phyloP scores from a whole-genome alignment of 2,329 filamentous ascomycete species.

The Celoporthe dispersa region DNA sequence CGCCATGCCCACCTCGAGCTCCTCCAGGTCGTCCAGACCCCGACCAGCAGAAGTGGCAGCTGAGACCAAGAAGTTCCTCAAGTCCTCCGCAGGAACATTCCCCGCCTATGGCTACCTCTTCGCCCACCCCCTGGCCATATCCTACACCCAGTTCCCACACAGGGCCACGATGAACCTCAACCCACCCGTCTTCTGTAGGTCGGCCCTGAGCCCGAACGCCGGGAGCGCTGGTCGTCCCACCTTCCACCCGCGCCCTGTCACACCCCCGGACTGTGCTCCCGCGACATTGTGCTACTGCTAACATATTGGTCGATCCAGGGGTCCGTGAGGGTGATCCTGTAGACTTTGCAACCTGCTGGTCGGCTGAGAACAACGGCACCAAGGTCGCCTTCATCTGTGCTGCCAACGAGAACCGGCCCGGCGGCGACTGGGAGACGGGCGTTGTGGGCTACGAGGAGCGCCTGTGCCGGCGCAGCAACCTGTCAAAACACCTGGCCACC shows the following conservation, averaged over 20 bases:
- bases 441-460: constrained; percentile 71
- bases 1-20: constrained; percentile 52
- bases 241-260: constrained; percentile 6
- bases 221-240: constrained; percentile 4
- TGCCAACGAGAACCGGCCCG: constrained; percentile 76
- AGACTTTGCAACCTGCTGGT: constrained; percentile 63
- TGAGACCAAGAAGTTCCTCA: constrained; percentile 71
- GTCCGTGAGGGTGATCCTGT: constrained; percentile 64
- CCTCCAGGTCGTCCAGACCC: constrained; percentile 52
- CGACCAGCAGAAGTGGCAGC: constrained; percentile 73
- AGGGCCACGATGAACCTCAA: constrained; percentile 42
- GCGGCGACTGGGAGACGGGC: constrained; percentile 77
- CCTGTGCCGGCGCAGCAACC: constrained; percentile 74
- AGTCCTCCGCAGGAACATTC: constrained; percentile 58
- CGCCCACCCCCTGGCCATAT: constrained; percentile 48
- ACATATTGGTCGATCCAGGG: constrained; percentile 37
- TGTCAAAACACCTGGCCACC: constrained; percentile 69
- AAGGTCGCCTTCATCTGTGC: constrained; percentile 70
- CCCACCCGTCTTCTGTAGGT: constrained; percentile 52
- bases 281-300: constrained; percentile 21
- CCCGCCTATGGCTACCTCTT: constrained; percentile 64
- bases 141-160: constrained; percentile 45
- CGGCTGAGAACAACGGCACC: constrained; percentile 43
- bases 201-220: neutral
- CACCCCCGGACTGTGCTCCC: constrained; percentile 30